These are phyloP conservation scores for Rhododendron williamsianum DNA, from an alignment of 148 eudicot species.

Conservation along the genomic window DNA sequence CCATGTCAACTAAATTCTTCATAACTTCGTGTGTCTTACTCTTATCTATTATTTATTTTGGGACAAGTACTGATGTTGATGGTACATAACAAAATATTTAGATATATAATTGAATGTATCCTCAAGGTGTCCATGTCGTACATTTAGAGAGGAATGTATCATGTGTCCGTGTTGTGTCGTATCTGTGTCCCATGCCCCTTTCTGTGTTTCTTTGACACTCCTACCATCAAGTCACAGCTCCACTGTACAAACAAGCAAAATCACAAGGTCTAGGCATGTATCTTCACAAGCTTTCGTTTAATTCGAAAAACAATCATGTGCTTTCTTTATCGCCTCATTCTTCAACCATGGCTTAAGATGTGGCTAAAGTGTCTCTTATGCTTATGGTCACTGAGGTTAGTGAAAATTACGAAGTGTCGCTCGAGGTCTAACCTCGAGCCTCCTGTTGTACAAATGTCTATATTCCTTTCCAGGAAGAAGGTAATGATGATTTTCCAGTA, in stretches of 20 bases:
- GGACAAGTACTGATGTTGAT: not conserved
- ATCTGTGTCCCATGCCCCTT: not conserved
- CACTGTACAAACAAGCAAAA: not conserved
- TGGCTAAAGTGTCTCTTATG: not conserved
- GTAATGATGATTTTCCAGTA: no score
- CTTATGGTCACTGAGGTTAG: not conserved
- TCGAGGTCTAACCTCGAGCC: not conserved
- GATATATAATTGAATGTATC: no score
- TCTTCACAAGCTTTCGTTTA: not conserved
- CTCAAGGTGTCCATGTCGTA: not conserved
- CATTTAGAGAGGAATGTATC: not conserved
- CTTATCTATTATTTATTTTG: not conserved
- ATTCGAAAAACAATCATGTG: not conserved
- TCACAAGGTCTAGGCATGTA: not conserved
- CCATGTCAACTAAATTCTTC: not conserved
- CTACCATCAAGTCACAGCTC: not conserved
- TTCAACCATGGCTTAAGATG: not conserved
- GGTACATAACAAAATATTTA: no score
- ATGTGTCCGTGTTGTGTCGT: not conserved
- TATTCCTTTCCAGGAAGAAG: not conserved
- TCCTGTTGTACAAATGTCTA: no score
- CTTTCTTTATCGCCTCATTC: not conserved
- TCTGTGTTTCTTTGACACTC: not conserved
- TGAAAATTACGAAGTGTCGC: not conserved
- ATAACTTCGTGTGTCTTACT: no score